Percentiles rank a stretch among this genome's conserved stretches.
Evolutionary conservation across 345 rosid species (phyloP).

Genomic region (Syzygium jambos): DNA sequence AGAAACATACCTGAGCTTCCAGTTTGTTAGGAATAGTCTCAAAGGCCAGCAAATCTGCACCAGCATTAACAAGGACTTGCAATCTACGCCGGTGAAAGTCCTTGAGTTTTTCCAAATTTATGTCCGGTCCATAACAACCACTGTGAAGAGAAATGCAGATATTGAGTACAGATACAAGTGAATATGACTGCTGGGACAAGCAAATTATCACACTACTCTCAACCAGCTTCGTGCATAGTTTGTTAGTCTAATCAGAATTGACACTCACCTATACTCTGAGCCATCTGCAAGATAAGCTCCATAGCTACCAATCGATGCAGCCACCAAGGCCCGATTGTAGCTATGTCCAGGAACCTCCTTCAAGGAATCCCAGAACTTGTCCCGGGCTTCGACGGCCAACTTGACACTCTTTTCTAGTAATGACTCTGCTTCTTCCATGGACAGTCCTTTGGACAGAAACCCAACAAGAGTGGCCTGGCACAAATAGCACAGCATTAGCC

Average conservation of each 20-base stretch:
- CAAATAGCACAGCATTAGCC: neutral
- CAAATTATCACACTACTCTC: neutral
- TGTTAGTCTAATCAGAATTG: neutral
- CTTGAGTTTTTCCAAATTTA: slow-evolving; percentile 57
- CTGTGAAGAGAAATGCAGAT: slow-evolving; percentile 22
- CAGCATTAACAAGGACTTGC: slow-evolving; percentile 75
- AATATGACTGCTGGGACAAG: neutral
- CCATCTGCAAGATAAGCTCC: slow-evolving; percentile 98
- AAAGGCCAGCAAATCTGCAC: slow-evolving; percentile 85
- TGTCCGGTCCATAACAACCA: slow-evolving; percentile 58
- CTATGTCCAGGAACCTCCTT: slow-evolving; percentile 26
- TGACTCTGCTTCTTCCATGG: slow-evolving; percentile 57
- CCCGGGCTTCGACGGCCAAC: slow-evolving; percentile 76
- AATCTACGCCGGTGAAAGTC: slow-evolving; percentile 78
- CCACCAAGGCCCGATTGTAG: slow-evolving; percentile 71
- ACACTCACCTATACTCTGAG: slow-evolving; percentile 72
- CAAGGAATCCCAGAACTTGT: slow-evolving; percentile 62
- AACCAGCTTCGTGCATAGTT: neutral
- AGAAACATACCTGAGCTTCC: slow-evolving; percentile 68
- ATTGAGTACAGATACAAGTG: neutral
- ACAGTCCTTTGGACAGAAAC: slow-evolving; percentile 66
- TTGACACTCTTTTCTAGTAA: slow-evolving; percentile 61
- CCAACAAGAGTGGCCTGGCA: slow-evolving; percentile 82
- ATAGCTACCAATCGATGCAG: slow-evolving; percentile 90
- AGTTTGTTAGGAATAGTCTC: slow-evolving; percentile 92